Evolutionary conservation across 257 asterid genomes (phyloP).

Genomic region (Lithospermum erythrorhizon): DNA sequence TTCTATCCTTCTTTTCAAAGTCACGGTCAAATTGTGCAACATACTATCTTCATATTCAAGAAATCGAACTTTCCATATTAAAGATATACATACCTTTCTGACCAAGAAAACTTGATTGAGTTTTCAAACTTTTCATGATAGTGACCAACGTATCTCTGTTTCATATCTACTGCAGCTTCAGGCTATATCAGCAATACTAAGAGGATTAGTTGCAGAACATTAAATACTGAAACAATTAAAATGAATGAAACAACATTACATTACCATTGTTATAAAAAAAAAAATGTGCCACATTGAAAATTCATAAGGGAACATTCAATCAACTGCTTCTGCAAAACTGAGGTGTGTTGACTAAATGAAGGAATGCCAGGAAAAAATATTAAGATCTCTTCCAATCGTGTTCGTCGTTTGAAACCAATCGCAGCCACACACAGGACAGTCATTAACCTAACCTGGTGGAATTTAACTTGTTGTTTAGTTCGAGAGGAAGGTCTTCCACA

Average conservation of each 20-base stretch:
- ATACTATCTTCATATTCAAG: conserved; percentile 1
- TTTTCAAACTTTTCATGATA: conserved; percentile 80
- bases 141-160: conserved; percentile 84
- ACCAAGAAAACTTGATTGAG: conserved; percentile 94
- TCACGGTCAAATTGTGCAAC: not conserved
- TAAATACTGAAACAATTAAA: not conserved
- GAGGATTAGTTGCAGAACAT: conserved; percentile 1
- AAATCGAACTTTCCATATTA: conserved; percentile 6
- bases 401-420: too few species aligned
- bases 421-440: not conserved
- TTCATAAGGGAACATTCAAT: not conserved
- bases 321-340: not conserved
- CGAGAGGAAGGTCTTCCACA: conserved; percentile 26
- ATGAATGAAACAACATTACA: not conserved
- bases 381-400: not conserved
- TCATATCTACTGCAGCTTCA: conserved; percentile 82
- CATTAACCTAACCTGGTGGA: conserved; percentile 46
- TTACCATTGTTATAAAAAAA: not conserved
- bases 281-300: too few species aligned
- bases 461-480: conserved; percentile 38
- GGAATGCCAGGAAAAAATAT: not conserved
- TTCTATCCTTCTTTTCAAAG: too few species aligned
- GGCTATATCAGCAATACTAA: conserved; percentile 43
- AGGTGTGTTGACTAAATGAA: not conserved
- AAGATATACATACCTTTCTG: conserved; percentile 54